A percentile compares a stretch with the other conserved stretches of the same genome.
Conservation (phyloP, 2,329 filamentous ascomycete species). For the Colletotrichum somersetense region DNA sequence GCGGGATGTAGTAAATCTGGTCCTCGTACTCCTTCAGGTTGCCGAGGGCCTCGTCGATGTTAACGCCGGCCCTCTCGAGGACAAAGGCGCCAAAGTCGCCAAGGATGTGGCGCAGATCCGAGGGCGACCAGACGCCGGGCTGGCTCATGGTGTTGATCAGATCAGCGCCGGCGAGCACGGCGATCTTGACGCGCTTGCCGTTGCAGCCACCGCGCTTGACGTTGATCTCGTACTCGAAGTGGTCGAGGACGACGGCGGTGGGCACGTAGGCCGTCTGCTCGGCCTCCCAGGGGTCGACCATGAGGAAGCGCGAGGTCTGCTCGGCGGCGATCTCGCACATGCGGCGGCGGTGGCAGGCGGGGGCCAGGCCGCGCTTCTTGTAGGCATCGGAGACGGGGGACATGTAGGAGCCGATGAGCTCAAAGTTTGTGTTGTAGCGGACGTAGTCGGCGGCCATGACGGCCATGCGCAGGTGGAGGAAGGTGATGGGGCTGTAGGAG, state of each 20-base stretch:
- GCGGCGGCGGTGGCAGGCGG: constrained; percentile 78
- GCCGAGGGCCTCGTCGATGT: constrained; percentile 89
- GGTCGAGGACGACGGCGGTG: constrained; percentile 89
- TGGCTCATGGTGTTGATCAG: constrained; percentile 80
- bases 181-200: constrained; percentile 77
- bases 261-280: constrained; percentile 86
- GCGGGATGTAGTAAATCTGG: constrained; percentile 89
- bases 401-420: constrained; percentile 88
- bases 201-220: constrained; percentile 81
- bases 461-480: constrained; percentile 87
- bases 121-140: constrained; percentile 82
- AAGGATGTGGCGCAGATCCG: constrained; percentile 90
- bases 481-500: constrained; percentile 80
- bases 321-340: constrained; percentile 90
- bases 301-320: constrained; percentile 81
- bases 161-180: constrained; percentile 84
- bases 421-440: constrained; percentile 78
- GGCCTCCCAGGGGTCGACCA: constrained; percentile 93
- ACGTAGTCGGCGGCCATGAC: constrained; percentile 87
- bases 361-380: constrained; percentile 84
- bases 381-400: constrained; percentile 78
- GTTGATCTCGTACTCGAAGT: constrained; percentile 93
- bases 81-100: constrained; percentile 87
- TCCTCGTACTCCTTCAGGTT: constrained; percentile 84
- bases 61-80: constrained; percentile 88